Evolutionary conservation across 768 basidiomycete genomes (phyloP).

Genomic region (Tephrocybe sp.): DNA sequence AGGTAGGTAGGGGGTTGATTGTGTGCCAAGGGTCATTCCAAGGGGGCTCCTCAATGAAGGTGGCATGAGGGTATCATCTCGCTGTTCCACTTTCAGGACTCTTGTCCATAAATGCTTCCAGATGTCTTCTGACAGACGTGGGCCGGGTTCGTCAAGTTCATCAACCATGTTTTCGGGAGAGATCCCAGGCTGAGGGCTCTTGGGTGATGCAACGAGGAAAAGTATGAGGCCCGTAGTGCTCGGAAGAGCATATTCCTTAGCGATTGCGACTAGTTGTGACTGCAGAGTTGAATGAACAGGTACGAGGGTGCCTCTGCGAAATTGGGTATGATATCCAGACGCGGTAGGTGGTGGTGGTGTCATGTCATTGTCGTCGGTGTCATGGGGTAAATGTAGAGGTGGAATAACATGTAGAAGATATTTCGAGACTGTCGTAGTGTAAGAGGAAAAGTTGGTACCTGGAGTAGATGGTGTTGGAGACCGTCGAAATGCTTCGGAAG

Average conservation of each 20-base stretch:
- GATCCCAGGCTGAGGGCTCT: conserved; percentile 13
- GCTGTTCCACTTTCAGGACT: conserved; percentile 59
- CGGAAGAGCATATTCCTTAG: conserved; percentile 90
- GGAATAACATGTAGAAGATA: conserved; percentile 85
- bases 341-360: conserved; percentile 53
- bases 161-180: conserved; percentile 19
- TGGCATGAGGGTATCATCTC: conserved; percentile 37
- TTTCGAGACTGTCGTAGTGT: conserved; percentile 49
- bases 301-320: conserved; percentile 82
- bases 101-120: conserved; percentile 87
- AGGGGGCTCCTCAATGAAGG: conserved; percentile 33
- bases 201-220: conserved; percentile 58
- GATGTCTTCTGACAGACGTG: conserved; percentile 80
- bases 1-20: conserved; percentile 39
- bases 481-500: conserved; percentile 38
- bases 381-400: conserved; percentile 67
- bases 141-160: conserved; percentile 60
- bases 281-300: conserved; percentile 83
- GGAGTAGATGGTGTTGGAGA: conserved; percentile 51
- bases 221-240: conserved; percentile 80
- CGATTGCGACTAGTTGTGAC: conserved; percentile 81
- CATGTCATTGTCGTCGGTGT: conserved; percentile 47
- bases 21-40: conserved; percentile 38
- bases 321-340: conserved; percentile 77
- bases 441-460: conserved; percentile 35